Percentiles rank a stretch among this genome's conserved stretches.
phyloP scores from a whole-genome alignment of 768 basidiomycete species.

The Lactarius akahatsu region DNA sequence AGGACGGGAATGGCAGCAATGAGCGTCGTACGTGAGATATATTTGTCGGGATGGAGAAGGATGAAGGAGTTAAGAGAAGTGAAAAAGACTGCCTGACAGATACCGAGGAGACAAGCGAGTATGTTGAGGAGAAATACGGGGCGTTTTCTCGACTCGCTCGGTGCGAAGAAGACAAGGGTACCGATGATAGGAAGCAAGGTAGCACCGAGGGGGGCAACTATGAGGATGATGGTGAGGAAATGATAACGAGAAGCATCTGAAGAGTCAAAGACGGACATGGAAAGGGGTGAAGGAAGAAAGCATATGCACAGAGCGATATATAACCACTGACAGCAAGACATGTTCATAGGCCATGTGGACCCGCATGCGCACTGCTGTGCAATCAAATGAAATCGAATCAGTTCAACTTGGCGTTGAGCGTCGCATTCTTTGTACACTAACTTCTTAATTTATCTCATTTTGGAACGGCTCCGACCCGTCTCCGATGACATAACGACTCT shows the following conservation, averaged over 20 bases:
- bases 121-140: conserved; percentile 29
- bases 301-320: neutral
- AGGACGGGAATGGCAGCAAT: conserved; percentile 11
- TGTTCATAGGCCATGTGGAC: neutral
- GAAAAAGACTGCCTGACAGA: conserved; percentile 24
- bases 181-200: conserved; percentile 24
- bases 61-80: conserved; percentile 6
- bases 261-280: conserved; percentile 14
- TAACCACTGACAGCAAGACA: neutral
- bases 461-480: neutral
- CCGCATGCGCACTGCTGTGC: neutral
- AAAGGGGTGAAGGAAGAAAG: neutral
- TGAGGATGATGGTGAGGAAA: conserved; percentile 26
- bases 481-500: neutral
- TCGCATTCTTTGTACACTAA: neutral
- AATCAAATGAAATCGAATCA: neutral
- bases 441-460: neutral
- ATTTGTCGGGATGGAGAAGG: conserved; percentile 14
- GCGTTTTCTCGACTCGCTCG: conserved; percentile 19
- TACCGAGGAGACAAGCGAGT: conserved; percentile 27
- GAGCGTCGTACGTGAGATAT: neutral
- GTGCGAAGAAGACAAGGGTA: conserved; percentile 25
- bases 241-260: conserved; percentile 6
- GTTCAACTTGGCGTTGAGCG: neutral
- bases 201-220: conserved; percentile 26